Evolutionary conservation across 768 basidiomycete genomes (phyloP).

Genomic region (Thelephora aurantiotincta): DNA sequence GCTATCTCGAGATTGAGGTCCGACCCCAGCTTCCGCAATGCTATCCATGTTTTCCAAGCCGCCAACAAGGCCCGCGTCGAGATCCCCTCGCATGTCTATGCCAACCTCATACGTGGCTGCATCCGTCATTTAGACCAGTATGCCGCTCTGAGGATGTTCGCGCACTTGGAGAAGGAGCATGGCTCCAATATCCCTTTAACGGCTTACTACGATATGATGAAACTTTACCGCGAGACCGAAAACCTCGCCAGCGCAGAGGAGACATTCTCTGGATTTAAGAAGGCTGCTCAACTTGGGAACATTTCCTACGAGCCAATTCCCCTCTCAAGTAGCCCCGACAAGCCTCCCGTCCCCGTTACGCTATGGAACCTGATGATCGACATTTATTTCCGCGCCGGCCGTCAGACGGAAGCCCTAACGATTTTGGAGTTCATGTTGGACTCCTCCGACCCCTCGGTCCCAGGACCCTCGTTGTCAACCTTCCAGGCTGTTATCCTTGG

Average conservation of each 20-base stretch:
- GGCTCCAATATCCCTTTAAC: slow-evolving; percentile 19
- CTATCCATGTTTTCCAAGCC: slow-evolving; percentile 60
- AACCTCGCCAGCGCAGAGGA: slow-evolving; percentile 38
- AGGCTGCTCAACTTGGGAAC: slow-evolving; percentile 23
- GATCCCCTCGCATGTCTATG: slow-evolving; percentile 29
- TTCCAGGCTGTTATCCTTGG: slow-evolving; percentile 51
- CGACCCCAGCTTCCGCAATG: slow-evolving; percentile 61
- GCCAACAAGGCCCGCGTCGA: slow-evolving; percentile 24
- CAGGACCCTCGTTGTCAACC: slow-evolving; percentile 46
- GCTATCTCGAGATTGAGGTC: slow-evolving; percentile 30
- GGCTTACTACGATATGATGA: slow-evolving; percentile 42
- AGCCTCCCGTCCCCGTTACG: slow-evolving; percentile 22
- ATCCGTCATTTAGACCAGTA: slow-evolving; percentile 41
- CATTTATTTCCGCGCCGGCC: slow-evolving; percentile 50
- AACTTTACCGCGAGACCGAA: slow-evolving; percentile 36
- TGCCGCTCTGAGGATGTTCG: slow-evolving; percentile 50
- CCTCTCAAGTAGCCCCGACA: slow-evolving; percentile 5
- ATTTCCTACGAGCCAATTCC: slow-evolving; percentile 3
- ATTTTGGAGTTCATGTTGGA: slow-evolving; percentile 63
- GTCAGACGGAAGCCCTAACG: slow-evolving; percentile 47
- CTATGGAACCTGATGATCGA: slow-evolving; percentile 71
- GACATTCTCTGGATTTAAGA: slow-evolving; percentile 47
- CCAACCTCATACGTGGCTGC: slow-evolving; percentile 45
- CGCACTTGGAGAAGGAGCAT: slow-evolving; percentile 37
- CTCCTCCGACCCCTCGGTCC: slow-evolving; percentile 28